A percentile compares a stretch with the other conserved stretches of the same genome.
Evolutionary conservation across 176 grass and related monocot species (phyloP).

Genomic region (Aegilops sharonensis): DNA sequence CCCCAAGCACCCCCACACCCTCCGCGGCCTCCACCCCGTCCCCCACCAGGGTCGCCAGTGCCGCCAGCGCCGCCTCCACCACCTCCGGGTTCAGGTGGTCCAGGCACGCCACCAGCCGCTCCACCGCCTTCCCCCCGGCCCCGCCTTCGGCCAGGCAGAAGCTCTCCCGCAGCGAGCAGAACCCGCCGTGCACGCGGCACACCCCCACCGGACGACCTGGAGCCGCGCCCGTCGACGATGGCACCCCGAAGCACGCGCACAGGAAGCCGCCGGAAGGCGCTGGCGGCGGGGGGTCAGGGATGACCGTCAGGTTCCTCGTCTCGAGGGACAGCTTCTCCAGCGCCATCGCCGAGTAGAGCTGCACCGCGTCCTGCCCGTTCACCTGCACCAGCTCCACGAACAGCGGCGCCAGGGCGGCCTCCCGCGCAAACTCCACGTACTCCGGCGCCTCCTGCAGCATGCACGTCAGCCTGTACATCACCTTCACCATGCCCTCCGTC

Average conservation of each 20-base stretch:
- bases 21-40: constrained; percentile 48
- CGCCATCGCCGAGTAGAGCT: constrained; percentile 55
- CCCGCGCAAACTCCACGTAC: constrained; percentile 41
- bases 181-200: constrained; percentile 71
- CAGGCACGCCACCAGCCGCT: constrained; percentile 74
- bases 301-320: constrained; percentile 41
- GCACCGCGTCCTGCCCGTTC: constrained; percentile 61
- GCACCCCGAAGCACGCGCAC: constrained; percentile 30
- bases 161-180: constrained; percentile 64
- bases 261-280: neutral
- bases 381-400: constrained; percentile 64
- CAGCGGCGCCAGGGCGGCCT: constrained; percentile 48
- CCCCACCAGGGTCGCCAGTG: constrained; percentile 61
- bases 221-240: neutral
- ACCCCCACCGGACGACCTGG: constrained; percentile 10
- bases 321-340: constrained; percentile 67
- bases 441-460: constrained; percentile 29
- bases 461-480: constrained; percentile 63
- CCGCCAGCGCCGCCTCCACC: constrained; percentile 73
- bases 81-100: constrained; percentile 65
- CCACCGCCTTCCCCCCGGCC: constrained; percentile 43
- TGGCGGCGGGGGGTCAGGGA: constrained; percentile 13
- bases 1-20: constrained; percentile 62
- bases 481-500: constrained; percentile 68
- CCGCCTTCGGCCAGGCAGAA: constrained; percentile 67